Base-by-base conservation (phyloP, 2,329 filamentous ascomycete species). In the Mariannaea elegans region DNA sequence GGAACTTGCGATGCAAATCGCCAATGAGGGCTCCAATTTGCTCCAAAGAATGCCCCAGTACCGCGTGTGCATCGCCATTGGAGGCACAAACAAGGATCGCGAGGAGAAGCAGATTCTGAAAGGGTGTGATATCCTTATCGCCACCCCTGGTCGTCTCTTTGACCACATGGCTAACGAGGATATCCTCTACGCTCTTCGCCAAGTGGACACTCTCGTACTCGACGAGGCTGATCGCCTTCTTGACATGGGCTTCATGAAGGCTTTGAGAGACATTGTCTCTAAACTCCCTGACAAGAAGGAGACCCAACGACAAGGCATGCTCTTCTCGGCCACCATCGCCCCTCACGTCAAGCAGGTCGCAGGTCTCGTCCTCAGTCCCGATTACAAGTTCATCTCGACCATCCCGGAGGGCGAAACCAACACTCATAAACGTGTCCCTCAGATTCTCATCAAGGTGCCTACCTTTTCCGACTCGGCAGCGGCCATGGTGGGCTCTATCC, bases 271-370 rank as follows among this genome's bases (percentile, higher is more conserved):
- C 67, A 94, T 96, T 60, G 82, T 97, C 18, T 82, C 84, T 65
- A 85, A 88, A 10, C 81, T 96, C 4, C 92, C 92, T 0, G 76
- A 84, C 61, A 87, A 88, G 73, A 73, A 78, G 2, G 75, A 82
- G 50, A 84, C 87, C 24, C 81, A 88, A 57, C 77, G 86, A 50
- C 87, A 89, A 65, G 93, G 92, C 48, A 92, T 92, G 81, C 87
- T 95, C 45, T 97, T 95, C 81, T 93, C 90, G 3, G 93, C 93
- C 9, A 97, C 93, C 18, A 90, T 97, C 76, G 89, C 87, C 36
- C 85, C 86, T 21, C 93, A 94, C 72, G 90, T 97, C 52, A 84
- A 93, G 72, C 87, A 89, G 60, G 84, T 96, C 56, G 90, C 93
- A 36, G 82, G 85, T 38, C 74, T 84, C 44, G 91, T 89, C 2